Conservation (phyloP, 2,329 filamentous ascomycete species). For the Fonsecaea pedrosoi region DNA sequence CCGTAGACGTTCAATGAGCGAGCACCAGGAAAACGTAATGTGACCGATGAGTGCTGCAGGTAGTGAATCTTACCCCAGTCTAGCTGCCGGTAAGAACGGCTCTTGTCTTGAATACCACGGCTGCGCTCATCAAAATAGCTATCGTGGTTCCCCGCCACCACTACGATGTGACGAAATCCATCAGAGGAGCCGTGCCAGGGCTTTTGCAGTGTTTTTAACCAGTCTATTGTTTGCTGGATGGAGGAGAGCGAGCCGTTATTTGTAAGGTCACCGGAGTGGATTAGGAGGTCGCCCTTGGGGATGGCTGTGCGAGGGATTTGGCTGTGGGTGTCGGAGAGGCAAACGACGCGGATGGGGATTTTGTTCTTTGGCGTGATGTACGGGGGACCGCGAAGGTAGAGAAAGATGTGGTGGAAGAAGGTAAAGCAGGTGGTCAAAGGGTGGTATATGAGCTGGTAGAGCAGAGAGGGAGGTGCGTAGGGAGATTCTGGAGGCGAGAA, state of each 20-base stretch:
- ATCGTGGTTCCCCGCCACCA: slow-evolving; percentile 89
- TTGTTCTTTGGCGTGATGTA: slow-evolving; percentile 62
- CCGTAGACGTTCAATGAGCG: slow-evolving; percentile 77
- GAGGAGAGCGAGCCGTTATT: slow-evolving; percentile 73
- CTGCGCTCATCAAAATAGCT: slow-evolving; percentile 77
- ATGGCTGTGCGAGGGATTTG: slow-evolving; percentile 53
- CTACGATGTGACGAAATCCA: slow-evolving; percentile 79
- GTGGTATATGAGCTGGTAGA: slow-evolving; percentile 71
- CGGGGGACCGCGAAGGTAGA: slow-evolving; percentile 71
- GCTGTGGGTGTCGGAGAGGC: slow-evolving; percentile 88
- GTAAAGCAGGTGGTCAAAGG: slow-evolving; percentile 70
- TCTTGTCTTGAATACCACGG: slow-evolving; percentile 62
- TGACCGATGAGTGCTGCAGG: slow-evolving; percentile 72
- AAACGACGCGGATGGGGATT: slow-evolving; percentile 75
- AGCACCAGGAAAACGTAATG: slow-evolving; percentile 65
- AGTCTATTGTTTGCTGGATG: slow-evolving; percentile 84
- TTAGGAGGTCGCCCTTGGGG: slow-evolving; percentile 80
- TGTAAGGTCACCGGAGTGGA: slow-evolving; percentile 87
- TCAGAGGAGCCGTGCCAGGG: slow-evolving; percentile 37
- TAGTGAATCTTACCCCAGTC: slow-evolving; percentile 75
- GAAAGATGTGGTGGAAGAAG: slow-evolving; percentile 68
- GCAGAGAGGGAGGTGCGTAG: slow-evolving; percentile 58
- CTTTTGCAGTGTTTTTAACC: slow-evolving; percentile 68
- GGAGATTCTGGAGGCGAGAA: slow-evolving; percentile 44
- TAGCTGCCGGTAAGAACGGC: slow-evolving; percentile 58